Percentiles rank a stretch among this genome's conserved stretches.
These are phyloP conservation scores for Suillus variegatus DNA, from an alignment of 768 basidiomycete genomes.

Conservation along the genomic window DNA sequence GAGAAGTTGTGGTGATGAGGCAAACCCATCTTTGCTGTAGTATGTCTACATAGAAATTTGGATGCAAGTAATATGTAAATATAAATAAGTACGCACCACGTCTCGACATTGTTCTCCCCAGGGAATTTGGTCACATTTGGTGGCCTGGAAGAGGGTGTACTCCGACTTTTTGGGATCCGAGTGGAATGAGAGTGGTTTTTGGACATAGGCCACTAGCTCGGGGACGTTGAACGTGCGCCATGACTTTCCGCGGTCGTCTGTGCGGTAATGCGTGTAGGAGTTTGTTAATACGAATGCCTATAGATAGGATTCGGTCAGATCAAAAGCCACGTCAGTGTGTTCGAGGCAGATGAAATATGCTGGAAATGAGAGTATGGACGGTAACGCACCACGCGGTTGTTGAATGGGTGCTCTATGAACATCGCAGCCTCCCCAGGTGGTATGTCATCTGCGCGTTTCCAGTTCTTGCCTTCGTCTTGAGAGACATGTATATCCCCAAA, in stretches of 20 bases:
- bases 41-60: constrained; percentile 60
- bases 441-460: constrained; percentile 52
- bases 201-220: constrained; percentile 42
- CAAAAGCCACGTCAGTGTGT: constrained; percentile 2
- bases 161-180: constrained; percentile 70
- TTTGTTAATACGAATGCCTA: constrained; percentile 88
- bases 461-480: constrained; percentile 81
- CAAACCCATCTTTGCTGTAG: constrained; percentile 86
- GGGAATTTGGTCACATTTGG: constrained; percentile 53
- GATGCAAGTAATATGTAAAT: constrained; percentile 3
- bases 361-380: background rate
- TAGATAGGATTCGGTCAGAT: constrained; percentile 7
- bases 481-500: constrained; percentile 76
- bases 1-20: constrained; percentile 55
- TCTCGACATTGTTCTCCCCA: constrained; percentile 69
- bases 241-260: constrained; percentile 82
- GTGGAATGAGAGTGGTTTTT: constrained; percentile 83
- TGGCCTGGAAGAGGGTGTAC: constrained; percentile 80
- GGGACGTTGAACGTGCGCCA: constrained; percentile 85
- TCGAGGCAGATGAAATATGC: constrained; percentile 2
- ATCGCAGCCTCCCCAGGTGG: constrained; percentile 59
- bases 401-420: constrained; percentile 86
- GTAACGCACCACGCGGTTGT: constrained; percentile 67
- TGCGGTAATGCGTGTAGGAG: constrained; percentile 79
- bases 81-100: constrained; percentile 46